Percentiles rank a stretch among this genome's conserved stretches.
Conservation (phyloP, 1,139 yeast genomes). For the Blastobotrys aristatus region DNA sequence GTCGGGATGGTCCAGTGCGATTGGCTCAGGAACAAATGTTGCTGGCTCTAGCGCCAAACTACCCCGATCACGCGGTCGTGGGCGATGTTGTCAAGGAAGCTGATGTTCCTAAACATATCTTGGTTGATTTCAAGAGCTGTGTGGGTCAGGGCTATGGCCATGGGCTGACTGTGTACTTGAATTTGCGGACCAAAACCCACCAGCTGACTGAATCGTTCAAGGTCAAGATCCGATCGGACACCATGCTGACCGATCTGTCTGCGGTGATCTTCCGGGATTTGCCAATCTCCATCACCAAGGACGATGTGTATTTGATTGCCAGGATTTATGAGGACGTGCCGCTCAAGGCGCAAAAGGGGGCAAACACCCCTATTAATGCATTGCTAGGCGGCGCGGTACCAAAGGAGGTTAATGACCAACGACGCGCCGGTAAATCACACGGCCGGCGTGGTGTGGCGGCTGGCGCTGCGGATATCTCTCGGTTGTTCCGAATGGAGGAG, state of each 20-base stretch:
- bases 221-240: conserved; percentile 59
- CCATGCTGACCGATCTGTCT: conserved; percentile 59
- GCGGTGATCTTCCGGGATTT: conserved; percentile 78
- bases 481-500: conserved; percentile 64
- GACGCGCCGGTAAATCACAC: conserved; percentile 21
- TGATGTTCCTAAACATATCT: conserved; percentile 62
- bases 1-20: conserved; percentile 45
- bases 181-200: conserved; percentile 58
- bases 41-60: conserved; percentile 69
- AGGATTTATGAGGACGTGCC: conserved; percentile 33
- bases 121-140: conserved; percentile 75
- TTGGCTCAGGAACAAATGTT: conserved; percentile 66
- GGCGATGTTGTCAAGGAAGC: conserved; percentile 31
- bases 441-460: conserved; percentile 82
- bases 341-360: conserved; percentile 16
- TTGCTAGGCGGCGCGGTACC: conserved; percentile 8
- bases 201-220: conserved; percentile 79
- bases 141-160: conserved; percentile 49
- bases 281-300: conserved; percentile 50
- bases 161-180: conserved; percentile 69
- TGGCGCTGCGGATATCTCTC: conserved; percentile 81
- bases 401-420: neutral
- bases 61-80: conserved; percentile 45
- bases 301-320: conserved; percentile 32
- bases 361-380: conserved; percentile 8